Evolutionary conservation across 78 protist genomes (phyloP), one percentile per base, ranked within the genome.

Genomic region (Monocercomonoides exilis): DNA sequence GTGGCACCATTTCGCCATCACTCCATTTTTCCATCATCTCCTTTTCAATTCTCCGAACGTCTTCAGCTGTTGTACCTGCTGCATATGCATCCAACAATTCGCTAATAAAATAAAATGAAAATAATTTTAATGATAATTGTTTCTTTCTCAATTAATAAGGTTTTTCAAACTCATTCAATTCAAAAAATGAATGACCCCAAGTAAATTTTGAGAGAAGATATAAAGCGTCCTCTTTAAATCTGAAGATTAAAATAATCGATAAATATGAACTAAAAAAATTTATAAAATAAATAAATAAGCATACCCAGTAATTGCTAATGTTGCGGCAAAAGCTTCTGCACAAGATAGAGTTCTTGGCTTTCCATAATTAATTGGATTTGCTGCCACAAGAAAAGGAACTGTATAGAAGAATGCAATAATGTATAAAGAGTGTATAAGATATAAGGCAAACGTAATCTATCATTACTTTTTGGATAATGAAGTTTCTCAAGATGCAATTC

Each of bases 281-380:
- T 80, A 33, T 33, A 35, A 6, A 6, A 11, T 6, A 33, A 80
- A 29, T 11, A 32, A 86, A 36, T 1, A 29, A 3, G 41, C 44
- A 77, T 21, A 43, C 87, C 90, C 38, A 1, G 77, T 36, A 54
- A 96, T 94, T 41, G 21, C 87, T 35, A 96, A 80, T 36, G 96
- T 80, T 11, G 98, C 98, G 0, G 97, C 97, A 0, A 94, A 44
- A 1, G 99, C 98, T 70, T 97, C 99, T 2, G 70, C 99, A 36
- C 97, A 95, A 1, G 95, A 45, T 41, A 97, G 86, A 77, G 90
- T 91, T 46, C 85, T 45, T 2, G 99, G 97, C 43, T 54, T 84
- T n/a, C 99, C 99, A 85, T 94, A 97, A 85, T 97, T 97, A 29
- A 96, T 96, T 21, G 98, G 97, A 44, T 97, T 97, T 6, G 99